These are phyloP conservation scores for Endotrypanum monterogeii DNA, from an alignment of 208 protist genomes.

Conservation along the genomic window DNA sequence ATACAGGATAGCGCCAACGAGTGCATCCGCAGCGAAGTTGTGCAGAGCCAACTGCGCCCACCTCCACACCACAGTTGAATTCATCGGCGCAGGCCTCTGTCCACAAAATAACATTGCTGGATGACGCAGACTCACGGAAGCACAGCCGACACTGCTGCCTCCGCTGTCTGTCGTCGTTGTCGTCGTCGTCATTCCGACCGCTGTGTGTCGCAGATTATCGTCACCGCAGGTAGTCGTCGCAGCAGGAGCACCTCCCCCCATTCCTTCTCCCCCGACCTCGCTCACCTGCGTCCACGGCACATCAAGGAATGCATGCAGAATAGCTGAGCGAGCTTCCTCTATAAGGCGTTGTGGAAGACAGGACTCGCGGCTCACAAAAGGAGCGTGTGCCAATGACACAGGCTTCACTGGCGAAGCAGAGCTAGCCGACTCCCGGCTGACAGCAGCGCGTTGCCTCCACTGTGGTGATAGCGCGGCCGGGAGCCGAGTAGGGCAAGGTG, in stretches of 20 bases:
- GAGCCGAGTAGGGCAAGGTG: neutral
- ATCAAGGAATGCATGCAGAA: neutral
- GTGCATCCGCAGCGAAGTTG: slow-evolving; percentile 23
- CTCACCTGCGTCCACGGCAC: neutral
- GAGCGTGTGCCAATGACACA: neutral
- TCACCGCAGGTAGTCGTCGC: neutral
- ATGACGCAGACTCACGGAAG: neutral
- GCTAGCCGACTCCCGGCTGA: neutral
- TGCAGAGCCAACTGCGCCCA: slow-evolving; percentile 23
- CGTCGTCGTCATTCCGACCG: neutral
- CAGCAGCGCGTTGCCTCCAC: neutral
- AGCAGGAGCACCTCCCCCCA: neutral
- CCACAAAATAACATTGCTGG: neutral
- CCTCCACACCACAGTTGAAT: neutral
- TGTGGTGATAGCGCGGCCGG: neutral
- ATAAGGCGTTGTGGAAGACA: neutral
- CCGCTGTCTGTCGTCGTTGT: neutral
- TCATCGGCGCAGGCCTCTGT: neutral
- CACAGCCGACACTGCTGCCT: neutral
- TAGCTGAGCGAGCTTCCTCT: neutral
- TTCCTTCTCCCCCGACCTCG: neutral
- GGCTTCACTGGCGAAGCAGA: neutral
- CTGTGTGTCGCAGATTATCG: neutral
- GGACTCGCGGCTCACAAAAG: neutral
- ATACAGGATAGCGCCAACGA: neutral